Base-by-base conservation (phyloP, 805 yeast species). In the Candida anglica region DNA sequence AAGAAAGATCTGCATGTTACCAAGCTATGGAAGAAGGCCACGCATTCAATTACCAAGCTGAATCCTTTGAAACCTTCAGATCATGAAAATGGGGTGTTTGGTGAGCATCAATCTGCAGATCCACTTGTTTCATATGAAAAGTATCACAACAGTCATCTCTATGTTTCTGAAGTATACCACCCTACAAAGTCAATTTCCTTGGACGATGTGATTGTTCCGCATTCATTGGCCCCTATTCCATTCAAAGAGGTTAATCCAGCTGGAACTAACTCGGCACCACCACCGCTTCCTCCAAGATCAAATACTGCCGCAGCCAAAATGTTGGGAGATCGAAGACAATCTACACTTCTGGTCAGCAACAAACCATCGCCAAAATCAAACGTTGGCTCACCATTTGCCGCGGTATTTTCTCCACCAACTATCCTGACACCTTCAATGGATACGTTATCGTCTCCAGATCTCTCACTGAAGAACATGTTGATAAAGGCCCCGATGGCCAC, bases 401-500 rank as follows among this genome's bases (percentile, higher is more conserved):
- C 34, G 3, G 18, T 18, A 14, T 16, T 14, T 8, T 24, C 34
- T 10, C 19, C 19, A 13, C 17, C 34, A 15, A n/a, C n/a, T n/a
- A n/a, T n/a, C n/a, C n/a, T n/a, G n/a, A n/a, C n/a, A n/a, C n/a
- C n/a, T n/a, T n/a, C n/a, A n/a, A n/a, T n/a, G n/a, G n/a, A n/a
- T n/a, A n/a, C n/a, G n/a, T n/a, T n/a, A n/a, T n/a, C n/a, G n/a
- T n/a, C n/a, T n/a, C n/a, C n/a, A n/a, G n/a, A n/a, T 55, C 82
- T 65, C 33, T 75, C 76, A 5, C 63, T 56, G 49, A 77, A 77
- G 47, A 76, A 76, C 44, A 73, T 73, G 46, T 77, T 75, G 42
- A 76, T 62, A 41, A 73, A 71, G 27, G 77, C 51, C n/a, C 79
- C 78, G 15, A 77, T 53, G 15, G 66, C 56, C 3, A 75, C 68